Evolutionary conservation across 805 yeast genomes (phyloP), one percentile per base, ranked within the genome.

Genomic region (Candida verbasci): DNA sequence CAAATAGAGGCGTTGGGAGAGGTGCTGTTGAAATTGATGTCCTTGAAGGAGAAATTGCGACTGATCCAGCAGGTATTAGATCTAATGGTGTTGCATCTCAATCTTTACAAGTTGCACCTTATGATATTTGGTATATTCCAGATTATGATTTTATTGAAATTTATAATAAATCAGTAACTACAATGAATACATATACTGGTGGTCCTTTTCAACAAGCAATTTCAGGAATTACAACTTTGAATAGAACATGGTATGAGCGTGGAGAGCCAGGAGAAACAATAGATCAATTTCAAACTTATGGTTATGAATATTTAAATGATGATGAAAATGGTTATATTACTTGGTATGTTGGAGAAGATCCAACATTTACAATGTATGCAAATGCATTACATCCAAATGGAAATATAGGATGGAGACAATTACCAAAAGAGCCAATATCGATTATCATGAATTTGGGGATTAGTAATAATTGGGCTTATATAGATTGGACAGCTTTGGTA

Each of bases 11-110:
- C 34, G 59, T 63, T 1, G 97, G 97, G 10, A 78, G 97, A 59
- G 96, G 96, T 36, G 95, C 96, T 0, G 96, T 96, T 8, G 96
- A 87, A 69, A 86, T 89, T 50, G 97, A 89, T 76, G 78, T 80
- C 22, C 56, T 89, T 37, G 97, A 89, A 72, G 96, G 82, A 46
- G 86, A 86, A 46, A 76, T 78, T 17, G 12, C 12, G 28, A 25
- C 17, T 15, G 28, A 25, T 25, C 28, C 28, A 3, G 80, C 76
- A 47, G 70, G 81, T 1, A 64, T 56, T 7, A 12, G 17, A 12
- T 14, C 17, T 4, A 52, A 58, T 46, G 91, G 91, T 50, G 72
- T 80, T 26, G 96, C 88, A 1, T 86, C 96, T 9, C 97, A 89
- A 59, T 86, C 96, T 5, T 60, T 81, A 50, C 97, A 89, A 67